Conservation (phyloP, 768 basidiomycete species). For the Leccinum imitatum region DNA sequence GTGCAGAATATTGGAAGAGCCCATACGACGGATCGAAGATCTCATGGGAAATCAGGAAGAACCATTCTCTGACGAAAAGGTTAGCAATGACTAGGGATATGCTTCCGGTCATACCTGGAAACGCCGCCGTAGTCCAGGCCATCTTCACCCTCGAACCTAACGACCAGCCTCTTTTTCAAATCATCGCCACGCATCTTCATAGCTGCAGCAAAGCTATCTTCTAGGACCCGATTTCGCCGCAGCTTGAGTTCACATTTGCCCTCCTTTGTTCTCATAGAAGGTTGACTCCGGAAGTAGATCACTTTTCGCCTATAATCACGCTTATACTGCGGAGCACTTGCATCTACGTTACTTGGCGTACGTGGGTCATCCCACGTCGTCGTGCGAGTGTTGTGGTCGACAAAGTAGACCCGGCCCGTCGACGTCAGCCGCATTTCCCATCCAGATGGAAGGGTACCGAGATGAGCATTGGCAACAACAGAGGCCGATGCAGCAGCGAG, state of each 20-base stretch:
- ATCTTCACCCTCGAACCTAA: conserved; percentile 78
- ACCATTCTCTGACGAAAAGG: conserved; percentile 64
- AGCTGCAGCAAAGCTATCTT: conserved; percentile 82
- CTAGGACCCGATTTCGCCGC: conserved; percentile 75
- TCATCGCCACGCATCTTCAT: conserved; percentile 78
- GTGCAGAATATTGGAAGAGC: conserved; percentile 77
- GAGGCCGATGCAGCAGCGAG: conserved; percentile 43
- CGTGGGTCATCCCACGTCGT: conserved; percentile 95
- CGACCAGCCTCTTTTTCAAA: conserved; percentile 67
- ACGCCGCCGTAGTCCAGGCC: conserved; percentile 79
- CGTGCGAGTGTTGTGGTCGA: conserved; percentile 87
- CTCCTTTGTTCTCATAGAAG: conserved; percentile 71
- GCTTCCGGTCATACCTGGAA: conserved; percentile 49
- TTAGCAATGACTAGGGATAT: neutral
- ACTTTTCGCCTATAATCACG: conserved; percentile 90
- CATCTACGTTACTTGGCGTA: conserved; percentile 76
- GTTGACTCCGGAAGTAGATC: conserved; percentile 90
- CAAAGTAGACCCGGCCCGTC: conserved; percentile 84
- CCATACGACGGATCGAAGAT: conserved; percentile 83
- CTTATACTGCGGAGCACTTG: conserved; percentile 93
- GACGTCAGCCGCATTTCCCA: conserved; percentile 95
- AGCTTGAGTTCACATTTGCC: conserved; percentile 90
- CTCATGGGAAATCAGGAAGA: conserved; percentile 80
- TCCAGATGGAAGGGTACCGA: conserved; percentile 84
- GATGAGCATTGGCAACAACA: conserved; percentile 51